Evolutionary conservation across 768 basidiomycete genomes (phyloP).

Genomic region (Astraeus odoratus): DNA sequence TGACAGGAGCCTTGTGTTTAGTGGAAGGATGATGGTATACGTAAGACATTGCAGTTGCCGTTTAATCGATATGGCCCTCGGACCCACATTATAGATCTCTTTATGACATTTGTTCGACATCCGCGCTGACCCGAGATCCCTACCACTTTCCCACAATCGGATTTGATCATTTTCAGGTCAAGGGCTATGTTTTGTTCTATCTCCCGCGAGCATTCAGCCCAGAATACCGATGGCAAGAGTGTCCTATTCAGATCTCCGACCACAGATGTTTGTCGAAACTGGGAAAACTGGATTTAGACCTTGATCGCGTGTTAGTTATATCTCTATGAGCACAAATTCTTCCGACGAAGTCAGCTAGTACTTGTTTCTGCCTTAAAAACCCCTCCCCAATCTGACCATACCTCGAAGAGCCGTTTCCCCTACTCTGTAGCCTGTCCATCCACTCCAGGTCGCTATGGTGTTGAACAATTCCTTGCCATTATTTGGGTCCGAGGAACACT

Average conservation of each 20-base stretch:
- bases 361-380: constrained; percentile 26
- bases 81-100: constrained; percentile 24
- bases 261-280: constrained; percentile 27
- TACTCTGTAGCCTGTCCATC: constrained; percentile 16
- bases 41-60: constrained; percentile 30
- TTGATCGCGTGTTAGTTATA: constrained; percentile 32
- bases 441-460: constrained; percentile 15
- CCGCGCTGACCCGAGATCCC: constrained; percentile 18
- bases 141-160: constrained; percentile 28
- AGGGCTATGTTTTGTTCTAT: constrained; percentile 27
- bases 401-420: constrained; percentile 17
- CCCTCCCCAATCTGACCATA: constrained; percentile 18
- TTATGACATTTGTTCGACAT: constrained; percentile 26
- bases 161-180: constrained; percentile 24
- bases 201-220: constrained; percentile 33
- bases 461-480: constrained; percentile 15
- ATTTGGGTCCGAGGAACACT: constrained; percentile 24
- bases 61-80: constrained; percentile 33
- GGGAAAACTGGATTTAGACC: constrained; percentile 31
- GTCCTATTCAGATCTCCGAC: constrained; percentile 31
- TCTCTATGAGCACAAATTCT: constrained; percentile 34
- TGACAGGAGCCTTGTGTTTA: constrained; percentile 29
- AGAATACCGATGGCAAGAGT: constrained; percentile 26
- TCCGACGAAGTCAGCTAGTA: constrained; percentile 23
- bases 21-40: constrained; percentile 21